A percentile compares a stretch with the other conserved stretches of the same genome.
These are phyloP conservation scores for Pisolithus thermaeus DNA, from an alignment of 1,284 basidiomycete species.

Conservation along the genomic window DNA sequence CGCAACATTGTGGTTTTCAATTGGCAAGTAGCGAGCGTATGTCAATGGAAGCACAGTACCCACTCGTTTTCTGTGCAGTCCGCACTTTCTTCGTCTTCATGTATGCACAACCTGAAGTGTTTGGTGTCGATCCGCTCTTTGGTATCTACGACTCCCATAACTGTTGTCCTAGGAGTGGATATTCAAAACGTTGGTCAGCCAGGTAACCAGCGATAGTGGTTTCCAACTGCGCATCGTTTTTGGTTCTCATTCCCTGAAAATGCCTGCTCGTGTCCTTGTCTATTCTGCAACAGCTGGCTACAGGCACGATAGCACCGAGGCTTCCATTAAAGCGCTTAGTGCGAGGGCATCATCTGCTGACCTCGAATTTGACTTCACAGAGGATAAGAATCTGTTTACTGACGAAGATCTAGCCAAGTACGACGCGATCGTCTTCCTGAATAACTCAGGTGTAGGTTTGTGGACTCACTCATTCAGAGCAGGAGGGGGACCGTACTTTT, in stretches of 20 bases:
- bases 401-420: constrained; percentile 43
- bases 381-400: constrained; percentile 47
- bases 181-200: too few species aligned
- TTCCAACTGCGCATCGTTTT: too few species aligned
- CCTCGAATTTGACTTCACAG: constrained; percentile 52
- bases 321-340: constrained; percentile 50
- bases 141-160: too few species aligned
- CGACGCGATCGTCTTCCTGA: constrained; percentile 58
- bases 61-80: too few species aligned
- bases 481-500: background rate
- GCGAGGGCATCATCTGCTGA: constrained; percentile 36
- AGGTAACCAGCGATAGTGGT: too few species aligned
- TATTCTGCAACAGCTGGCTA: constrained; percentile 43
- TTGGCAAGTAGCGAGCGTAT: too few species aligned
- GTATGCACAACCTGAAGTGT: too few species aligned
- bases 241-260: constrained; percentile 2
- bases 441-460: constrained; percentile 55
- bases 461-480: constrained; percentile 5
- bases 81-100: too few species aligned
- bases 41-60: too few species aligned
- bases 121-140: too few species aligned
- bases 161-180: too few species aligned
- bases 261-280: constrained; percentile 28
- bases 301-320: constrained; percentile 63
- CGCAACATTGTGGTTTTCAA: too few species aligned